phyloP scores from a whole-genome alignment of 768 basidiomycete species.

The Leccinum pellstonianum region DNA sequence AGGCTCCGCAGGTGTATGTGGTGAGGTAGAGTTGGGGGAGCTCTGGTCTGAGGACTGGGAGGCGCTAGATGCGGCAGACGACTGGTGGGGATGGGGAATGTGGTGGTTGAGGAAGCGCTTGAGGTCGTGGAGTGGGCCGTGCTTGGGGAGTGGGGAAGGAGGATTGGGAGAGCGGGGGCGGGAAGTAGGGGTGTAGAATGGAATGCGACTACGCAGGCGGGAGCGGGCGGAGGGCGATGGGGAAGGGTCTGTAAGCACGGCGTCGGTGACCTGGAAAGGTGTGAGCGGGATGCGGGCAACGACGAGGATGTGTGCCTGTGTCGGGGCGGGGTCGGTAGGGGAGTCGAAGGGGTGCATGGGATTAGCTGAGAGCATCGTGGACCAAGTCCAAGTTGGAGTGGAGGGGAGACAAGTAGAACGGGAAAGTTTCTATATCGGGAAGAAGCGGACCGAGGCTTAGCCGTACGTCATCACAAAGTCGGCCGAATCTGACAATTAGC shows the following conservation, averaged over 20 bases:
- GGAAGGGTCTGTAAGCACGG: background rate
- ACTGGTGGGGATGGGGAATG: conserved; percentile 55
- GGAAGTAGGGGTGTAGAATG: conserved; percentile 25
- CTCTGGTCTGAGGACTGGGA: conserved; percentile 28
- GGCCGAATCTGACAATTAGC: conserved; percentile 10
- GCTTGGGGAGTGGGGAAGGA: conserved; percentile 27
- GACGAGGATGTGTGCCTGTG: background rate
- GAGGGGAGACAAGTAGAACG: background rate
- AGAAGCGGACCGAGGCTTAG: conserved; percentile 15
- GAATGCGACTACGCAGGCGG: conserved; percentile 27
- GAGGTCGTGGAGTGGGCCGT: conserved; percentile 85
- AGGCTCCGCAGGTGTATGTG: conserved; percentile 31
- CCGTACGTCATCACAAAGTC: conserved; percentile 15
- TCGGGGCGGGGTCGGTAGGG: background rate
- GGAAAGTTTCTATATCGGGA: conserved; percentile 16
- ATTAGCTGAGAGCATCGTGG: conserved; percentile 37
- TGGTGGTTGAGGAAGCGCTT: conserved; percentile 95
- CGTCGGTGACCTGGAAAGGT: background rate
- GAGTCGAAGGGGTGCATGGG: conserved; percentile 35
- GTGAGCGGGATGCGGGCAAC: background rate
- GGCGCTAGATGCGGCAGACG: conserved; percentile 21
- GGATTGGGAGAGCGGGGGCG: conserved; percentile 1
- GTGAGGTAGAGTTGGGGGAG: conserved; percentile 25
- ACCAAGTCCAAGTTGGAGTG: background rate
- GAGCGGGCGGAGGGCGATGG: conserved; percentile 22